Percentiles rank a stretch among this genome's conserved stretches.
Conservation (phyloP, 163 green algal species). For the Scenedesmus sp. region DNA sequence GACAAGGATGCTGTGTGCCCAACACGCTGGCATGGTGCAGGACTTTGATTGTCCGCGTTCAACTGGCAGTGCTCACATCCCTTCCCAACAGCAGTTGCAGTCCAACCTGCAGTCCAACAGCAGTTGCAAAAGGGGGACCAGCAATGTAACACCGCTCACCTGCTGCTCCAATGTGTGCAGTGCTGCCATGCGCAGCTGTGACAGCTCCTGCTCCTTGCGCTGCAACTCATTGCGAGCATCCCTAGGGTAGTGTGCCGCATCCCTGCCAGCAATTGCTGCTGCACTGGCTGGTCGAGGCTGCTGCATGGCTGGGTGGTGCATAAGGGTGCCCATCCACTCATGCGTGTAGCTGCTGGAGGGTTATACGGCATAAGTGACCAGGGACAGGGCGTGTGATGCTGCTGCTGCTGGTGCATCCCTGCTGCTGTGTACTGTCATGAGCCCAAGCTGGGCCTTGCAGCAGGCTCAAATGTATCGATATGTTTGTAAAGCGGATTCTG, state of each 20-base stretch:
- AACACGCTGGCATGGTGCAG: no score
- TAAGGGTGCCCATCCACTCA: constrained; percentile 71
- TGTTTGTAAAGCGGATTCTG: neutral
- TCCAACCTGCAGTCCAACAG: no score
- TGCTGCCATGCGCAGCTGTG: constrained; percentile 46
- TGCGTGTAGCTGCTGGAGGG: neutral
- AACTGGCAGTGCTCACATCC: no score
- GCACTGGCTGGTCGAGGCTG: constrained; percentile 5
- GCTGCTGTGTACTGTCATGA: neutral
- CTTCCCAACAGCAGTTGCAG: no score
- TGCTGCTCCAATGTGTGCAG: constrained; percentile 57
- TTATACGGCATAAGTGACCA: neutral
- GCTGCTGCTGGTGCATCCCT: neutral
- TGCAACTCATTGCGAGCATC: constrained; percentile 47
- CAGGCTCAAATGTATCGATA: neutral
- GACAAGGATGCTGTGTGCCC: no score
- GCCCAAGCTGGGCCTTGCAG: neutral
- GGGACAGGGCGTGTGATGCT: neutral
- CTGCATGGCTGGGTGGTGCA: constrained; percentile 42
- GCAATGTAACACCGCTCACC: constrained; percentile 9
- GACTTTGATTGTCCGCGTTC: no score
- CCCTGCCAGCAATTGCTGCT: constrained; percentile 13
- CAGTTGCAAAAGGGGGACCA: neutral
- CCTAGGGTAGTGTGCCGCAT: neutral
- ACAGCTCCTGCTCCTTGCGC: constrained; percentile 56